Percentiles rank a stretch among this genome's conserved stretches.
Evolutionary conservation across 208 protist species (phyloP).

Genomic region (Leishmania turanica): DNA sequence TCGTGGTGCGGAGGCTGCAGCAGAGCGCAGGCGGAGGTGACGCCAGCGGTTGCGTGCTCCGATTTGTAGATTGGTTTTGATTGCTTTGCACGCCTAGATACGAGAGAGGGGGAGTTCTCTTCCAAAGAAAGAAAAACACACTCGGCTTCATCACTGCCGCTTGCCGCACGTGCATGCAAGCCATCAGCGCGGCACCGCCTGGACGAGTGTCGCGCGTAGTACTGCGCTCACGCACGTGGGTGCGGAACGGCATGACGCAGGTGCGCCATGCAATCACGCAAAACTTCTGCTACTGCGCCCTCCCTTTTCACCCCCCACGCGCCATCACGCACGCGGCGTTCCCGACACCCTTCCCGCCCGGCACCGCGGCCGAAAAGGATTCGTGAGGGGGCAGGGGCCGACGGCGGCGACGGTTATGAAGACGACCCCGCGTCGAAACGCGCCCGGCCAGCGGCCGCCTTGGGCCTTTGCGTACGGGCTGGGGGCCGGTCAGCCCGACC

Average conservation of each 20-base stretch:
- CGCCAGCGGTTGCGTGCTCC: background rate
- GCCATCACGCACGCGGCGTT: background rate
- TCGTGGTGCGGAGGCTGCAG: background rate
- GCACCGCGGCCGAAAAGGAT: background rate
- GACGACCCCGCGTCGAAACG: slow-evolving; percentile 26
- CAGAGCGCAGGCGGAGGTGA: slow-evolving; percentile 3
- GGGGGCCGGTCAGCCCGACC: background rate
- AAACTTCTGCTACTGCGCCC: background rate
- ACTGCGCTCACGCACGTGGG: background rate
- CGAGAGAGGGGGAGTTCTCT: background rate
- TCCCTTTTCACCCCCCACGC: background rate
- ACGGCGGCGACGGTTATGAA: slow-evolving; percentile 23
- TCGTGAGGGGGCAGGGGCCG: slow-evolving; percentile 15
- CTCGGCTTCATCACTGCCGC: background rate
- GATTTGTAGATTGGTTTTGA: background rate
- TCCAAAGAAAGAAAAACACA: background rate
- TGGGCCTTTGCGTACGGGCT: background rate
- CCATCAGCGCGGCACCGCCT: background rate
- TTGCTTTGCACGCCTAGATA: background rate
- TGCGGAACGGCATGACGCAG: background rate
- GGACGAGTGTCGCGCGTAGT: background rate
- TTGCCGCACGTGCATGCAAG: background rate
- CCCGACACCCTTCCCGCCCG: background rate
- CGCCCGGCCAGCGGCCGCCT: background rate
- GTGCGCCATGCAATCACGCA: too few relatives aligned